Evolutionary conservation across 2,329 filamentous ascomycete species (phyloP).

Genomic region (Dactylellina sp.): DNA sequence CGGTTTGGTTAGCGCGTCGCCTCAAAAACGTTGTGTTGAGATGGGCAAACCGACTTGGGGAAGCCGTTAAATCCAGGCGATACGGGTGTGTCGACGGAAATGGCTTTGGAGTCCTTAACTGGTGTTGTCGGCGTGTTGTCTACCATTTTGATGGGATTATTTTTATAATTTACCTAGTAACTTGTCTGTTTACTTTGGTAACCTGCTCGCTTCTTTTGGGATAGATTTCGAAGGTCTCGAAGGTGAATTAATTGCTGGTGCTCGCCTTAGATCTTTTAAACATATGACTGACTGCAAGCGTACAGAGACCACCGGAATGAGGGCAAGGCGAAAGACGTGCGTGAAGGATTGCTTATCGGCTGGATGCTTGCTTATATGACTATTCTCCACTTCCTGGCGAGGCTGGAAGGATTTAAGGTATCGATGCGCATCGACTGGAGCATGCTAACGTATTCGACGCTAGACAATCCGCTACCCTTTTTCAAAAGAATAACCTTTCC

Average conservation of each 20-base stretch:
- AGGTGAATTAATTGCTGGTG: neutral
- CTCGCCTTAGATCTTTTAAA: neutral
- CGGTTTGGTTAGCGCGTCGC: conserved; percentile 3
- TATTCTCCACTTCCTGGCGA: neutral
- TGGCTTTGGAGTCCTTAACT: neutral
- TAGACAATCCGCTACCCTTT: neutral
- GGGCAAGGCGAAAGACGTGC: neutral
- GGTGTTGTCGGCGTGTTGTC: conserved; percentile 13
- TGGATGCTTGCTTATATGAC: conserved; percentile 5
- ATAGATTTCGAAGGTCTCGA: neutral
- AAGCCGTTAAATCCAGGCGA: conserved; percentile 25
- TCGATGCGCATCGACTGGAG: conserved; percentile 2
- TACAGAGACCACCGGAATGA: too few relatives aligned
- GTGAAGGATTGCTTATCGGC: conserved; percentile 5
- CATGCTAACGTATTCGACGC: neutral
- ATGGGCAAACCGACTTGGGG: conserved; percentile 28
- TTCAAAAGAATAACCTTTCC: neutral
- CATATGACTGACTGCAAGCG: too few relatives aligned
- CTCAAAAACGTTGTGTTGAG: conserved; percentile 1
- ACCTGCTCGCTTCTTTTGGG: neutral
- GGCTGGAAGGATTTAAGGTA: conserved; percentile 9
- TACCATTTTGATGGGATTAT: conserved; percentile 14
- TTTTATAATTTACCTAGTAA: neutral
- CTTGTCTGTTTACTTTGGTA: neutral
- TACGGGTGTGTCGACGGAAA: conserved; percentile 1